Evolutionary conservation across 257 asterid species (phyloP).

Genomic region (Solanum raphanifolium): DNA sequence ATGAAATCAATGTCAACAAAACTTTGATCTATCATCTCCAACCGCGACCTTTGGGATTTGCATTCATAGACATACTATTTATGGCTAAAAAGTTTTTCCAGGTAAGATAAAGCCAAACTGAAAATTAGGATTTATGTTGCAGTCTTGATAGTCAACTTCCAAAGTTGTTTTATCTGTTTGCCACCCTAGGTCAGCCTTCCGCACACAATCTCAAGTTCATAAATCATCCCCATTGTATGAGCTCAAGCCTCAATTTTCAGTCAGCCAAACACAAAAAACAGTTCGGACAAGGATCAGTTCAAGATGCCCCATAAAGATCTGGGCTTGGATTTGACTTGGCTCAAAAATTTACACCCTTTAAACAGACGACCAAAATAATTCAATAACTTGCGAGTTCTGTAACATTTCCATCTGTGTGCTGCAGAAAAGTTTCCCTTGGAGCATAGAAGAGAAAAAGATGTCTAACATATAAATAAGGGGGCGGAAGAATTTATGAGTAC

Average conservation of each 20-base stretch:
- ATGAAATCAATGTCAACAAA: neutral
- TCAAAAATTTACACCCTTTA: neutral
- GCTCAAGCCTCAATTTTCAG: neutral
- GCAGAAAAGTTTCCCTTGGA: neutral
- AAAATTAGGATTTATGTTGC: neutral
- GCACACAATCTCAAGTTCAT: neutral
- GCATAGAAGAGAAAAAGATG: neutral
- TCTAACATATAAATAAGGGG: neutral
- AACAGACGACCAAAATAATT: neutral
- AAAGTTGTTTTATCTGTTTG: neutral
- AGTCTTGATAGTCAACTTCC: neutral
- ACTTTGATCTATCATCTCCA: neutral
- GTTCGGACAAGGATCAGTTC: neutral
- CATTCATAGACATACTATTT: neutral
- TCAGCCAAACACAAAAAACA: neutral
- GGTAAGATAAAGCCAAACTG: neutral
- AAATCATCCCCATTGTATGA: neutral
- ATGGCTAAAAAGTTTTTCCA: neutral
- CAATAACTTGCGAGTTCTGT: neutral
- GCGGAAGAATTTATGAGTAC: slow-evolving; percentile 12
- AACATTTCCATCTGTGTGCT: neutral
- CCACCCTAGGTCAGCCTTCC: neutral
- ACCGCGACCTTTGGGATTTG: neutral
- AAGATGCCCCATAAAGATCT: neutral
- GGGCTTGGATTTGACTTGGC: neutral